phyloP scores from a whole-genome alignment of 768 basidiomycete genomes.

The Chalciporus sphaerocephalus region DNA sequence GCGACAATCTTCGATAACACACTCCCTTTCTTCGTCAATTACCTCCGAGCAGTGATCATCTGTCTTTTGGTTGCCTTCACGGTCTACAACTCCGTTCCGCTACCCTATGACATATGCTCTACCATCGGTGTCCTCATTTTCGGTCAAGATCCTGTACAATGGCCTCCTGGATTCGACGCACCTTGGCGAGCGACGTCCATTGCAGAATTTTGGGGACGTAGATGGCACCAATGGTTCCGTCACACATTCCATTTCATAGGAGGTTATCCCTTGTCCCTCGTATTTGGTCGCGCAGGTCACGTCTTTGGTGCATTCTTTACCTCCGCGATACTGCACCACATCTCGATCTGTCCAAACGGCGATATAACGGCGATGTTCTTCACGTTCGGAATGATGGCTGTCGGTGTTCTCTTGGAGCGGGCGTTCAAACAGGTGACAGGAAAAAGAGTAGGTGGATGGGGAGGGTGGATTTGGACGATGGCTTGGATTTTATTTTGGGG shows the following conservation, averaged over 20 bases:
- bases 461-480: slow-evolving; percentile 34
- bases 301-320: slow-evolving; percentile 52
- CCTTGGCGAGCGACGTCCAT: slow-evolving; percentile 35
- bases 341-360: slow-evolving; percentile 48
- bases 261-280: slow-evolving; percentile 21
- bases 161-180: slow-evolving; percentile 30
- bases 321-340: slow-evolving; percentile 54
- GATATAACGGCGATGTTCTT: slow-evolving; percentile 40
- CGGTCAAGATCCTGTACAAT: slow-evolving; percentile 23
- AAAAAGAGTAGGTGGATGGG: slow-evolving; percentile 24
- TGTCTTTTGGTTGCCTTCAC: no score
- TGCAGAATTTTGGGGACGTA: slow-evolving; percentile 31
- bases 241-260: slow-evolving; percentile 28
- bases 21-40: slow-evolving; percentile 25
- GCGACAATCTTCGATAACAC: slow-evolving; percentile 33
- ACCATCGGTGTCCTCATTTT: slow-evolving; percentile 23
- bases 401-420: slow-evolving; percentile 48
- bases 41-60: slow-evolving; percentile 33
- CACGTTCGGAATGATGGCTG: slow-evolving; percentile 52
- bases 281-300: slow-evolving; percentile 45
- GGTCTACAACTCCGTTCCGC: no score
- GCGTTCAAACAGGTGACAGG: slow-evolving; percentile 20
- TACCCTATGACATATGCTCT: slow-evolving; percentile 18
- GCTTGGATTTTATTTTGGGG: slow-evolving; percentile 25
- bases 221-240: slow-evolving; percentile 39